These are phyloP conservation scores for Plasmodium yoelii DNA, from an alignment of 169 alveolate species.

Conservation along the genomic window DNA sequence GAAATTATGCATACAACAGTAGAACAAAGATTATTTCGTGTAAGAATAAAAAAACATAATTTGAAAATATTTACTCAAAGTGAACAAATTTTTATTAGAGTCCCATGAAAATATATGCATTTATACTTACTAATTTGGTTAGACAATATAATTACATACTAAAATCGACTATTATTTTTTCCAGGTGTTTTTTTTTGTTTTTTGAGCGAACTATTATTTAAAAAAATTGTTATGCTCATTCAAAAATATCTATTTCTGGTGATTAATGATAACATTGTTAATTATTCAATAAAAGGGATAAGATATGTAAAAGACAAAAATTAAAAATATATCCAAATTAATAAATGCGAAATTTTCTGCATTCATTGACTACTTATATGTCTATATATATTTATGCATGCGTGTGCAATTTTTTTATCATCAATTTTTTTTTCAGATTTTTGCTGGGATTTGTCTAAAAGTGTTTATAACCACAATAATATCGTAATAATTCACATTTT, in stretches of 20 bases:
- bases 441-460: slow-evolving; percentile 25
- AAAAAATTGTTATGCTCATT: slow-evolving; percentile 34
- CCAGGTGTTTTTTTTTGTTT: slow-evolving; percentile 53
- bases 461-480: slow-evolving; percentile 39
- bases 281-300: slow-evolving; percentile 46
- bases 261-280: slow-evolving; percentile 25
- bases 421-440: slow-evolving; percentile 22
- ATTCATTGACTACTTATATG: neutral
- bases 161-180: neutral
- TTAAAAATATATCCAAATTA: neutral
- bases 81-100: neutral
- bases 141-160: too few relatives aligned
- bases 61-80: neutral
- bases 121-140: neutral
- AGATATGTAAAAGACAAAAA: slow-evolving; percentile 53
- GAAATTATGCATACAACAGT: slow-evolving; percentile 36
- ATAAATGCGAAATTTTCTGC: neutral
- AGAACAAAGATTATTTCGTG: slow-evolving; percentile 64
- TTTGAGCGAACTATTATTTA: slow-evolving; percentile 36
- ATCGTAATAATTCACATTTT: slow-evolving; percentile 31
- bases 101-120: neutral
- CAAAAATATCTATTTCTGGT: slow-evolving; percentile 7
- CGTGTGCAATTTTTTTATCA: neutral
- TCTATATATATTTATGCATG: slow-evolving; percentile 4
- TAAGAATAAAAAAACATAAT: slow-evolving; percentile 14